Evolutionary conservation across 768 basidiomycete species (phyloP).

Genomic region (Naganishia vaughanmartiniae): DNA sequence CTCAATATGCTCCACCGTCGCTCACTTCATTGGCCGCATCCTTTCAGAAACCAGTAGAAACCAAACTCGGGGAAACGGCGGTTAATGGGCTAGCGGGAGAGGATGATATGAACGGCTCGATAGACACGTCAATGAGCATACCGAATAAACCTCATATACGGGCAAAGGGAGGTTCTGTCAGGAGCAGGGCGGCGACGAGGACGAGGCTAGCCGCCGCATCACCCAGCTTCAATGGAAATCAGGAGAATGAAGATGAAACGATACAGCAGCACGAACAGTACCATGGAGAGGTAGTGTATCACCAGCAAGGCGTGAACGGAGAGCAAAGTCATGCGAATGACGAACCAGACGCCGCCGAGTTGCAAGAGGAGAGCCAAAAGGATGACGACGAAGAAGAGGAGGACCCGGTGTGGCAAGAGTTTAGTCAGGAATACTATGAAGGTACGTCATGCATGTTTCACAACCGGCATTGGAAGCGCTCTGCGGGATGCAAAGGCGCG

Average conservation of each 20-base stretch:
- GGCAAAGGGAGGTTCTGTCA: background rate
- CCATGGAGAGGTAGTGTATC: background rate
- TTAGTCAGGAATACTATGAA: conserved; percentile 33
- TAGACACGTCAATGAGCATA: background rate
- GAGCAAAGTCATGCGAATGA: background rate
- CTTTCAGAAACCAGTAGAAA: background rate
- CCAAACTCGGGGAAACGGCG: background rate
- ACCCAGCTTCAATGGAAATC: background rate
- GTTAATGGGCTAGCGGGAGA: background rate
- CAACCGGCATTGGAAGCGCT: background rate
- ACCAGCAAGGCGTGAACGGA: background rate
- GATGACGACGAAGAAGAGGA: conserved; percentile 32
- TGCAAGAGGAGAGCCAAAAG: conserved; percentile 4
- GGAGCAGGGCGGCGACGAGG: background rate
- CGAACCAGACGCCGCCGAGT: background rate
- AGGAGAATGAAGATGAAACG: background rate
- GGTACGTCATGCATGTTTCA: conserved; percentile 19
- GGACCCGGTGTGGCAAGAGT: conserved; percentile 31
- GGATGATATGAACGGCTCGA: background rate
- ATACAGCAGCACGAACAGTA: background rate
- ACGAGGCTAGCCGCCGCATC: background rate
- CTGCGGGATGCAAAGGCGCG: background rate
- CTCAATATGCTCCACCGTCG: background rate
- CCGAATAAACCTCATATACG: background rate
- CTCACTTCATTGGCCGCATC: background rate